A percentile compares a stretch with the other conserved stretches of the same genome.
Conservation (phyloP, 371 early-diverging fungal genomes). For the Mucor velutinosus region DNA sequence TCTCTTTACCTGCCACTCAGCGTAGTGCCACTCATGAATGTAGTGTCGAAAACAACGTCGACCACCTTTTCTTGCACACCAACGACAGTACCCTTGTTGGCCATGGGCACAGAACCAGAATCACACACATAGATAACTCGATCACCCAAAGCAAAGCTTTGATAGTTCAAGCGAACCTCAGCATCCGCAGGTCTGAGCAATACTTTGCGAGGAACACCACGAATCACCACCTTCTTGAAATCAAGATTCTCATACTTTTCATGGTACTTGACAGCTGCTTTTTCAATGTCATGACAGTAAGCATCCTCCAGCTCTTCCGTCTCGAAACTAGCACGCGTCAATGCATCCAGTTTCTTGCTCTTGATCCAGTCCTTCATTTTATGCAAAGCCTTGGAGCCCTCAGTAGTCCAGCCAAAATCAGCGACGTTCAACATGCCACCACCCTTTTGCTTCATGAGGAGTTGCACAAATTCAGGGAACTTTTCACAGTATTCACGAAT, state of each 20-base stretch:
- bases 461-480: constrained; percentile 75
- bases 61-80: constrained; percentile 71
- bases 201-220: constrained; percentile 66
- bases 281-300: constrained; percentile 59
- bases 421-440: constrained; percentile 27
- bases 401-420: constrained; percentile 40
- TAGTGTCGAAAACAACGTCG: constrained; percentile 86
- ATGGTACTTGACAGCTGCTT: constrained; percentile 40
- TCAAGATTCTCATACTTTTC: constrained; percentile 42
- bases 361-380: constrained; percentile 73
- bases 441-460: constrained; percentile 55
- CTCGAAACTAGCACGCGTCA: constrained; percentile 71
- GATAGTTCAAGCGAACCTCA: constrained; percentile 66
- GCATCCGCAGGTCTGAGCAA: constrained; percentile 83
- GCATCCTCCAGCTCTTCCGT: constrained; percentile 68
- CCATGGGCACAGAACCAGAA: constrained; percentile 80
- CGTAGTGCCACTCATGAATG: constrained; percentile 79
- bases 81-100: constrained; percentile 82
- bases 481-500: constrained; percentile 69
- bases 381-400: constrained; percentile 26
- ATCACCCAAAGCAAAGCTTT: constrained; percentile 86
- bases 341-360: constrained; percentile 58
- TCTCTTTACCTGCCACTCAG: constrained; percentile 66
- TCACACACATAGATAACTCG: constrained; percentile 82
- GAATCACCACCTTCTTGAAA: constrained; percentile 58